Evolutionary conservation across 768 basidiomycete genomes (phyloP).

Genomic region (Chiua virens): DNA sequence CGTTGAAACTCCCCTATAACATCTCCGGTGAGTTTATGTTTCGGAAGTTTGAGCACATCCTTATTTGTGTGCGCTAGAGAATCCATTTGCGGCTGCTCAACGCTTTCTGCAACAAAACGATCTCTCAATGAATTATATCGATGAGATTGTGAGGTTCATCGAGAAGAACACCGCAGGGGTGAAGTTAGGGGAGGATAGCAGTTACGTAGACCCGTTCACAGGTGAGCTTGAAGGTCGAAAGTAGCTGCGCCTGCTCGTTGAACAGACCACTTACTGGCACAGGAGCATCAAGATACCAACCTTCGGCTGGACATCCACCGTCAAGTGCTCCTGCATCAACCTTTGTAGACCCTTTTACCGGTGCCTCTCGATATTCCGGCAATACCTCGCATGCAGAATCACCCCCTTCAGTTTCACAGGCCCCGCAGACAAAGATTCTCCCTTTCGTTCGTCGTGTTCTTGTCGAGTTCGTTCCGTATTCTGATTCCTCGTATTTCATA

Average conservation of each 20-base stretch:
- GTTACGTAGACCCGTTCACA: slow-evolving; percentile 88
- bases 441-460: slow-evolving; percentile 46
- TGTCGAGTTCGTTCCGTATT: background rate
- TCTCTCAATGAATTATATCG: slow-evolving; percentile 77
- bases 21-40: slow-evolving; percentile 57
- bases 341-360: slow-evolving; percentile 71
- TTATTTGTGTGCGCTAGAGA: slow-evolving; percentile 53
- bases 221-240: slow-evolving; percentile 46
- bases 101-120: slow-evolving; percentile 84
- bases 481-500: slow-evolving; percentile 26
- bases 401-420: slow-evolving; percentile 32
- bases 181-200: slow-evolving; percentile 57
- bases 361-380: slow-evolving; percentile 59
- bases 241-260: background rate
- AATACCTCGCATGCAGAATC: slow-evolving; percentile 36
- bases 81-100: slow-evolving; percentile 87
- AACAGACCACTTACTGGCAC: background rate
- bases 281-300: slow-evolving; percentile 68
- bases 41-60: background rate
- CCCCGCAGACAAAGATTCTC: slow-evolving; percentile 40
- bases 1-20: slow-evolving; percentile 94
- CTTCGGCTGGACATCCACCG: slow-evolving; percentile 35
- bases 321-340: slow-evolving; percentile 35
- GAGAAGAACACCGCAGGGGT: slow-evolving; percentile 87
- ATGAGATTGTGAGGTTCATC: slow-evolving; percentile 91